Conservation (phyloP, 352 stramenopile species). For the Phytophthora pini region DNA sequence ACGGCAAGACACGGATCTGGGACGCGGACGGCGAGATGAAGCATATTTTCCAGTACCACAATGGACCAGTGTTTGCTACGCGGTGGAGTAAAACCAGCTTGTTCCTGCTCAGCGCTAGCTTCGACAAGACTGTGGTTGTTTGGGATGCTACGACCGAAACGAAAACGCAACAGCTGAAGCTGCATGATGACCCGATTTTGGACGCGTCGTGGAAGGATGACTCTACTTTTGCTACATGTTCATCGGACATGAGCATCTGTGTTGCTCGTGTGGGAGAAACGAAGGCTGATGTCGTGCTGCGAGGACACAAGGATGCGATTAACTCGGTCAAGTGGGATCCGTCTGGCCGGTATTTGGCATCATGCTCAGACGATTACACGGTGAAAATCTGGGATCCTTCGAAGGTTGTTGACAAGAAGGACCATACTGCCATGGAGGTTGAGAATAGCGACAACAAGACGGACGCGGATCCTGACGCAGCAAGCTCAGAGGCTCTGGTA, state of each 20-base stretch:
- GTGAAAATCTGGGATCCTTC: constrained; percentile 97
- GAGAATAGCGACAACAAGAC: constrained; percentile 39
- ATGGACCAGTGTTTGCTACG: constrained; percentile 86
- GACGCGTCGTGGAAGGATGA: constrained; percentile 96
- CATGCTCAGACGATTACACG: constrained; percentile 98
- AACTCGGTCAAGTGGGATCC: constrained; percentile 99
- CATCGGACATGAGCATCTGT: constrained; percentile 93
- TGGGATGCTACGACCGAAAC: constrained; percentile 88
- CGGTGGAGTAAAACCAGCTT: constrained; percentile 82
- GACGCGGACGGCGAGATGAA: constrained; percentile 78
- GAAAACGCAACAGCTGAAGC: constrained; percentile 96
- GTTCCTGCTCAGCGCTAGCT: constrained; percentile 81
- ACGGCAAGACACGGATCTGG: constrained; percentile 92
- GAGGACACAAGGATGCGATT: constrained; percentile 96
- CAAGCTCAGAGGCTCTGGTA: constrained; percentile 56
- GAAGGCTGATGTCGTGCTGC: constrained; percentile 83
- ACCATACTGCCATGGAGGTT: constrained; percentile 35
- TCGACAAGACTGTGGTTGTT: constrained; percentile 88
- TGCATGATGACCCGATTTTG: constrained; percentile 89
- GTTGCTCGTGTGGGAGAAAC: constrained; percentile 89
- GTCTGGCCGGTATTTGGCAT: constrained; percentile 93
- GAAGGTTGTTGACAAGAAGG: constrained; percentile 37
- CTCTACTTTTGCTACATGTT: constrained; percentile 94
- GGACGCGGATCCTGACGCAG: constrained; percentile 26
- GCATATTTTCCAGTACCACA: constrained; percentile 85